phyloP scores from a whole-genome alignment of 192 early-diverging fungal species.

The Entomortierella parvispora region DNA sequence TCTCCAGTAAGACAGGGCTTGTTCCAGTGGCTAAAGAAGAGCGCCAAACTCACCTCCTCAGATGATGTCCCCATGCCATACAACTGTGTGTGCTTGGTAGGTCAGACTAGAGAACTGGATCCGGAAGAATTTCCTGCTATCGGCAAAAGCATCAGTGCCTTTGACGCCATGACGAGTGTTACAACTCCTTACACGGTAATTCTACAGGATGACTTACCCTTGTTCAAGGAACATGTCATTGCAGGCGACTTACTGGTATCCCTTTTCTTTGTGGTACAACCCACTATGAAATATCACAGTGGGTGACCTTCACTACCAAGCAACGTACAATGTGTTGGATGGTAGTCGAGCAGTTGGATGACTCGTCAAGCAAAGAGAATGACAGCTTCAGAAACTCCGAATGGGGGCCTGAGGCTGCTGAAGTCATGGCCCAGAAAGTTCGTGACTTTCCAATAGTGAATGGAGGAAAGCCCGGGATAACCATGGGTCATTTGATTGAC shows the following conservation, averaged over 20 bases:
- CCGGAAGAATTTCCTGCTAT: not conserved
- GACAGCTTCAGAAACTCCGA: not conserved
- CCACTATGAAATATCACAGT: too few species aligned
- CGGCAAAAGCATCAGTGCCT: not conserved
- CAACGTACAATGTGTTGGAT: slow-evolving; percentile 2
- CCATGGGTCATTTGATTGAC: slow-evolving; percentile 8
- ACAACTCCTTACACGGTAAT: not conserved
- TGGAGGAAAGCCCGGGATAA: not conserved
- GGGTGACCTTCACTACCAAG: slow-evolving; percentile 16
- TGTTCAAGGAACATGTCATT: too few species aligned
- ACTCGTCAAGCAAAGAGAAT: not conserved
- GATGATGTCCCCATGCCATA: not conserved
- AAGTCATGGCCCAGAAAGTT: slow-evolving; percentile 5
- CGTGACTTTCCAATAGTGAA: slow-evolving; percentile 1
- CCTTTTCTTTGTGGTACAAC: too few species aligned
- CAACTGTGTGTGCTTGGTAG: slow-evolving; percentile 3
- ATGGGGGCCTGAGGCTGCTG: slow-evolving; percentile 15
- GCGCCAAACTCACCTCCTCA: not conserved
- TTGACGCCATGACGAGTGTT: not conserved
- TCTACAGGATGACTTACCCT: not conserved
- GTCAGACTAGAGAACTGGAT: not conserved
- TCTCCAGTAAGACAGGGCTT: slow-evolving; percentile 14
- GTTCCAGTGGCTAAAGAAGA: slow-evolving; percentile 3
- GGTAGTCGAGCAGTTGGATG: not conserved
- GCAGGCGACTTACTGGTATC: too few species aligned